Conservation (phyloP, 495 filamentous ascomycete genomes). For the Aspergillus carlsbadensis region DNA sequence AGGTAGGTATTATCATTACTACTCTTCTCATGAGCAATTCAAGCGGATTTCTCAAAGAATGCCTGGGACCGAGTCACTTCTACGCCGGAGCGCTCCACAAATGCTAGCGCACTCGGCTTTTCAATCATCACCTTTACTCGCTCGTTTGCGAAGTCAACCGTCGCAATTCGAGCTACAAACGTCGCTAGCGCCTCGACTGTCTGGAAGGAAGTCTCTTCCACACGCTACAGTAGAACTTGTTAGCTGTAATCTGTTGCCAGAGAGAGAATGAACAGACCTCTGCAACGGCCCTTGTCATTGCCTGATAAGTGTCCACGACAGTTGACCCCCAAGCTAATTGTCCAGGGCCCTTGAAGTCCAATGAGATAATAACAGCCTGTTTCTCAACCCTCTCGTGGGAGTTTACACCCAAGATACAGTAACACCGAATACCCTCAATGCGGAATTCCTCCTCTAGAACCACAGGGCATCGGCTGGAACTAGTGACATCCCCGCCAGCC, state of each 20-base stretch:
- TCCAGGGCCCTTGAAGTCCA: slow-evolving; percentile 45
- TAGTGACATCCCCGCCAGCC: slow-evolving; percentile 10
- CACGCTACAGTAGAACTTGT: slow-evolving; percentile 35
- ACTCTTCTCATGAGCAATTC: neutral
- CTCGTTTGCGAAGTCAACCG: slow-evolving; percentile 50
- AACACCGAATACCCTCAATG: slow-evolving; percentile 44
- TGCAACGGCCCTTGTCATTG: slow-evolving; percentile 43
- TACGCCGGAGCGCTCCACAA: slow-evolving; percentile 54
- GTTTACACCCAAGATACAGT: slow-evolving; percentile 57
- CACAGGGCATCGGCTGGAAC: slow-evolving; percentile 28
- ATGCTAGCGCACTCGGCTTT: slow-evolving; percentile 58
- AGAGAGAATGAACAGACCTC: slow-evolving; percentile 32
- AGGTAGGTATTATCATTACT: neutral
- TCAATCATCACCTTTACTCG: slow-evolving; percentile 54
- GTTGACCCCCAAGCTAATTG: slow-evolving; percentile 41
- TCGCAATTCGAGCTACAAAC: slow-evolving; percentile 50
- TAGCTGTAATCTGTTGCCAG: slow-evolving; percentile 6
- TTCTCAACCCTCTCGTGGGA: slow-evolving; percentile 58
- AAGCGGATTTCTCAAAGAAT: slow-evolving; percentile 39
- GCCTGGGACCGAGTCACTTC: slow-evolving; percentile 52
- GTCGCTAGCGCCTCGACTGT: slow-evolving; percentile 58
- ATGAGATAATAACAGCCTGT: slow-evolving; percentile 52
- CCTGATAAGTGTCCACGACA: slow-evolving; percentile 44
- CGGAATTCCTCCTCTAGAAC: slow-evolving; percentile 46
- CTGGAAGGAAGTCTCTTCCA: slow-evolving; percentile 54